Base-by-base conservation (phyloP, 2,329 filamentous ascomycete genomes). In the Cladosporium austrohemisphaericum region DNA sequence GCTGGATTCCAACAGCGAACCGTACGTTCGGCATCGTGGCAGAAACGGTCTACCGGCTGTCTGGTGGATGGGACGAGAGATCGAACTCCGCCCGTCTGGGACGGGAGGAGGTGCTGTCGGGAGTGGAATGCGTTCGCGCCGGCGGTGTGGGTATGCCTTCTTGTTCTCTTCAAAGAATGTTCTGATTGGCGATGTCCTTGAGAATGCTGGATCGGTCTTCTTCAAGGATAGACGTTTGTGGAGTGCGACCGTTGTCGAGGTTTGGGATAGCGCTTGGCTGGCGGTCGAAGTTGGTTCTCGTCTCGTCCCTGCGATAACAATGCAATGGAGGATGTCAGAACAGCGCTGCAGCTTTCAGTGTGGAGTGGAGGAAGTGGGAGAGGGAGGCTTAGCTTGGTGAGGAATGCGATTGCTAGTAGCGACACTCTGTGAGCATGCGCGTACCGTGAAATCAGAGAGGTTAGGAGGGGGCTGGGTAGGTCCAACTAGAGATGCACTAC, bases 1-100 rank as follows among this genome's bases (percentile, higher is more conserved):
- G 70, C 66, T 75, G 72, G 59, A 77, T 71, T 64, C 73, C 73
- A 53, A 76, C 71, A 20, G 74, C 72, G 60, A 77, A 76, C 57
- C 67, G 62, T 58, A 76, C 65, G 58, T 71, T 71, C 52, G 74
- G 67, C 75, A 77, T 76, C 55, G 54, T 67, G 60, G 61, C 56
- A 60, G 60, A 61, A 58, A 63, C 44, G 58, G 59, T 59, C 64
- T 64, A 63, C 64, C 60, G 50, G 58, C 57, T 61, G 57, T 62
- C 59, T 63, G 62, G 56, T 36, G 19, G 40, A 32, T 19, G 20
- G 37, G 47, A 29, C 19, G 8, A 31, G 20, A 23, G 36, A 40
- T 43, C 47, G 11, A 36, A 43, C 47, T 43, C 49, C 49, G 49
- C 49, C 49, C 49, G 40, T 40, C 41, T 44, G 41, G 49, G 49